phyloP scores from a whole-genome alignment of 352 stramenopile species.

The Phytophthora rubi region DNA sequence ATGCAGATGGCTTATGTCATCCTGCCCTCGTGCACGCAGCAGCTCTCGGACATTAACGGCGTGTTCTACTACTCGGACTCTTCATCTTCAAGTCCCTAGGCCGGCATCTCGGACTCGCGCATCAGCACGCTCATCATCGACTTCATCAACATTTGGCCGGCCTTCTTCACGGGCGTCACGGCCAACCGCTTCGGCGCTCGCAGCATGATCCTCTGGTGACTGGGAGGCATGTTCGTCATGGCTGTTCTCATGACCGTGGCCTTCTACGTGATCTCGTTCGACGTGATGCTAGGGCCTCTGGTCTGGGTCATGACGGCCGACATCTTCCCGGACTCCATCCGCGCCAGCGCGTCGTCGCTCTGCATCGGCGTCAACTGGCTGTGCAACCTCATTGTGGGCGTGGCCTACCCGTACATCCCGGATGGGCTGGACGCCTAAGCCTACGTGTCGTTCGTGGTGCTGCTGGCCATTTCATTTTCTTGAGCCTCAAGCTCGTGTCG shows the following conservation, averaged over 20 bases:
- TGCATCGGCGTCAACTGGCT: conserved; percentile 34
- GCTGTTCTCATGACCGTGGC: conserved; percentile 49
- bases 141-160: conserved; percentile 22
- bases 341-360: conserved; percentile 7
- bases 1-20: conserved; percentile 26
- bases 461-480: conserved; percentile 25
- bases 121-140: conserved; percentile 20
- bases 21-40: conserved; percentile 13
- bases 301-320: conserved; percentile 16
- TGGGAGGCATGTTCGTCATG: conserved; percentile 50
- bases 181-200: conserved; percentile 50
- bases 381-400: conserved; percentile 51
- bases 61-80: conserved; percentile 18
- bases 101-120: conserved; percentile 16
- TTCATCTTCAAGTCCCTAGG: conserved; percentile 13
- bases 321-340: conserved; percentile 16
- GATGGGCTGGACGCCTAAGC: conserved; percentile 37
- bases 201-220: conserved; percentile 48
- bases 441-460: conserved; percentile 50
- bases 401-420: conserved; percentile 56
- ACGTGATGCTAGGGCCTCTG: not conserved
- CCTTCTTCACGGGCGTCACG: conserved; percentile 29
- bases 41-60: conserved; percentile 18
- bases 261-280: conserved; percentile 23
- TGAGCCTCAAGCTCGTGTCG: conserved; percentile 31